Evolutionary conservation across 371 early-diverging fungal species (phyloP).

Genomic region (Rhizopus arrhizus): DNA sequence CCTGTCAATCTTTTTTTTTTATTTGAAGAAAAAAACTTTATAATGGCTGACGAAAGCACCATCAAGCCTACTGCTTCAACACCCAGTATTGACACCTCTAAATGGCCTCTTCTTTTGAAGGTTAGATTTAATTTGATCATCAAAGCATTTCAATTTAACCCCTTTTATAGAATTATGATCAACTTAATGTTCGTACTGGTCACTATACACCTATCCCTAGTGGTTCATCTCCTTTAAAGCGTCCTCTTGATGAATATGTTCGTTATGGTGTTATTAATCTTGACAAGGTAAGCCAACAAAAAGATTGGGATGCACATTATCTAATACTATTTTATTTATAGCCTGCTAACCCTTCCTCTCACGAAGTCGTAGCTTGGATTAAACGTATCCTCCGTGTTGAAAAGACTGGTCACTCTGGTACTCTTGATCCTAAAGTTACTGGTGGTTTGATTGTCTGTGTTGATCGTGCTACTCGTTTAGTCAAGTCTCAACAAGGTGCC

Average conservation of each 20-base stretch:
- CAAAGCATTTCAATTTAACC: background rate
- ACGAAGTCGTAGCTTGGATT: conserved; percentile 99
- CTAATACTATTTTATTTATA: conserved; percentile 62
- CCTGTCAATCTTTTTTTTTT: conserved; percentile 3
- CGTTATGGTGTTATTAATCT: conserved; percentile 98
- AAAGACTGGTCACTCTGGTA: conserved; percentile 99
- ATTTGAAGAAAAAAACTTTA: background rate
- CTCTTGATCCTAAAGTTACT: conserved; percentile 99
- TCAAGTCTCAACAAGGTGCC: conserved; percentile 99
- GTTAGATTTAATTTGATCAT: conserved; percentile 38
- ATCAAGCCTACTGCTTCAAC: conserved; percentile 79
- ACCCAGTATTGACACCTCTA: conserved; percentile 87
- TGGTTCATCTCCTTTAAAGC: conserved; percentile 95
- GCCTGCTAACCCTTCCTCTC: conserved; percentile 99
- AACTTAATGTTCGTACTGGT: conserved; percentile 95
- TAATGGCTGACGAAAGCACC: conserved; percentile 39
- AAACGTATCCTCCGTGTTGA: conserved; percentile 98
- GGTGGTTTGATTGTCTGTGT: conserved; percentile 99
- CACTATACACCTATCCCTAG: conserved; percentile 98
- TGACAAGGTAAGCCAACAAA: conserved; percentile 44
- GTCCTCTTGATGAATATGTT: conserved; percentile 91
- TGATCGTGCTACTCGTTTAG: conserved; percentile 98
- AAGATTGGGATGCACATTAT: conserved; percentile 15
- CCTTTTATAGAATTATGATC: conserved; percentile 88
- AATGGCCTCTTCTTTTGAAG: conserved; percentile 96